Percentiles rank a stretch among this genome's conserved stretches.
Conservation (phyloP, 306 rosid species). For the Sicyos baderoa region DNA sequence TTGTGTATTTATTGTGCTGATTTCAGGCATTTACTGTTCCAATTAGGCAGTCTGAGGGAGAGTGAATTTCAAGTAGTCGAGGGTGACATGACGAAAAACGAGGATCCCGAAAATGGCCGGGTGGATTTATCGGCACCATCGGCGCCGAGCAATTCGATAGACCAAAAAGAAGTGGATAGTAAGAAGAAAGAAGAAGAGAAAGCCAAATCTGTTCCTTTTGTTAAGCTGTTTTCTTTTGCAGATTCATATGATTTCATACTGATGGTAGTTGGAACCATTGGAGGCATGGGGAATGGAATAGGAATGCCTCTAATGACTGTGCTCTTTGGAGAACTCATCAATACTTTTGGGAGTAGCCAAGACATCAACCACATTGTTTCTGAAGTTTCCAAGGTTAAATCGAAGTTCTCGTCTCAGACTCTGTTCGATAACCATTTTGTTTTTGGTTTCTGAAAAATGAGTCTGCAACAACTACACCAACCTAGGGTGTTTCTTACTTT, state of each 20-base stretch:
- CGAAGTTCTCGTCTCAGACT: not conserved
- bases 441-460: no score
- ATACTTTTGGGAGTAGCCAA: slow-evolving; percentile 51
- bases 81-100: not conserved
- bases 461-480: no score
- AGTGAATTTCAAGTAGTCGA: not conserved
- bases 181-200: slow-evolving; percentile 22
- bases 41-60: not conserved
- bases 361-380: slow-evolving; percentile 28
- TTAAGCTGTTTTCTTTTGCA: slow-evolving; percentile 74
- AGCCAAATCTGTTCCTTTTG: slow-evolving; percentile 36
- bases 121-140: not conserved
- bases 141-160: not conserved
- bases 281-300: slow-evolving; percentile 51
- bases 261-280: slow-evolving; percentile 53
- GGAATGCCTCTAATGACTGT: slow-evolving; percentile 51
- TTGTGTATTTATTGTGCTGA: not conserved
- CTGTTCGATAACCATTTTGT: not conserved
- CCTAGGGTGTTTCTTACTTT: no score
- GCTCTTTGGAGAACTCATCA: slow-evolving; percentile 42
- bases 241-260: slow-evolving; percentile 46
- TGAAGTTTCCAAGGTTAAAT: slow-evolving; percentile 47
- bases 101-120: not conserved
- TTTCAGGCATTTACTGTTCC: not conserved
- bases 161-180: not conserved